phyloP scores from a whole-genome alignment of 2,329 filamentous ascomycete genomes.

The Stachybotrys elegans region DNA sequence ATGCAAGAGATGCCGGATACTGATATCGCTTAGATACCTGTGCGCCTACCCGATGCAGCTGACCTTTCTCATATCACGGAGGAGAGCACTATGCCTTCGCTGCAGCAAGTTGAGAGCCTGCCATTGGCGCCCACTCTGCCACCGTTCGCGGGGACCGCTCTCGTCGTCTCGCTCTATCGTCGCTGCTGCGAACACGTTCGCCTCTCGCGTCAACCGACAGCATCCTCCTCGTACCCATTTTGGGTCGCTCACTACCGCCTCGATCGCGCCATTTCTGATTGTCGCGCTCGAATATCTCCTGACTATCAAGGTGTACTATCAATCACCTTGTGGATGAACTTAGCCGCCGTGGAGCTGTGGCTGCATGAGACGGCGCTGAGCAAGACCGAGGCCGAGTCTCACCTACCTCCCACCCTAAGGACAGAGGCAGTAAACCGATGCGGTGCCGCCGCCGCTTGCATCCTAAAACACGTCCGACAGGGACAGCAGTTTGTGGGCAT shows the following conservation, averaged over 20 bases:
- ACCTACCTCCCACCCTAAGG: background rate
- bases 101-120: conserved; percentile 1
- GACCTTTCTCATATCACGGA: background rate
- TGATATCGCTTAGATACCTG: too few relatives aligned
- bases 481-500: conserved; percentile 2
- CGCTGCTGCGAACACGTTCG: conserved; percentile 4
- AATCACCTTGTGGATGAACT: conserved; percentile 3
- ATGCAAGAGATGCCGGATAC: background rate
- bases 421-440: conserved; percentile 2
- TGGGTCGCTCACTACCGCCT: conserved; percentile 6
- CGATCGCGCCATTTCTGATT: conserved; percentile 4
- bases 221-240: conserved; percentile 4
- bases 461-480: conserved; percentile 2
- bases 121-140: background rate
- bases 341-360: conserved; percentile 3
- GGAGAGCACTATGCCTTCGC: conserved; percentile 1
- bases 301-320: conserved; percentile 2
- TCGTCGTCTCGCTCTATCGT: conserved; percentile 6
- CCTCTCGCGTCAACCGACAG: background rate
- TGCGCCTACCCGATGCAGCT: background rate
- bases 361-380: conserved; percentile 6
- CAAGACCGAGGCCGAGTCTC: conserved; percentile 3
- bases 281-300: conserved; percentile 1
- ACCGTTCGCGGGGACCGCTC: conserved; percentile 3
- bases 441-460: conserved; percentile 2